phyloP scores from a whole-genome alignment of 2,329 filamentous ascomycete genomes.

The Sclerotinia spermophila region DNA sequence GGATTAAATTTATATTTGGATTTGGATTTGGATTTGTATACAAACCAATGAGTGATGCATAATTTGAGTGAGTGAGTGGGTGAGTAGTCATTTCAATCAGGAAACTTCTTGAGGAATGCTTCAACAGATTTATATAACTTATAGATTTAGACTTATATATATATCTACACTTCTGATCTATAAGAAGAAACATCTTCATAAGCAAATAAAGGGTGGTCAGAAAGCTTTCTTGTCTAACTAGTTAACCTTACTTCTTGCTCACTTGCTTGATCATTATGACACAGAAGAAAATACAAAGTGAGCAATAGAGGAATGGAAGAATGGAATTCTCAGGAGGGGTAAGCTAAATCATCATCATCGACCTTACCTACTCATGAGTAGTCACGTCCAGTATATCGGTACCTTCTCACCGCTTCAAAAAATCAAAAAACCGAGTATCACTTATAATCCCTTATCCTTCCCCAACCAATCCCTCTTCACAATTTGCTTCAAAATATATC shows the following conservation, averaged over 20 bases:
- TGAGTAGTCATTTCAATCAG: neutral
- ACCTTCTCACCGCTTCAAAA: neutral
- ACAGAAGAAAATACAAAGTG: neutral
- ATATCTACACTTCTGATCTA: neutral
- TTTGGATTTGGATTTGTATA: neutral
- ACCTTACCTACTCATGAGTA: neutral
- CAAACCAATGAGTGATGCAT: neutral
- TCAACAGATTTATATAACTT: neutral
- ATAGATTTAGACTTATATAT: no score
- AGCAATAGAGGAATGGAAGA: neutral
- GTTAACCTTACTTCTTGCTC: neutral
- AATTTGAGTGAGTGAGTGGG: neutral
- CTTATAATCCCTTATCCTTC: neutral
- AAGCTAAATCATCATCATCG: neutral
- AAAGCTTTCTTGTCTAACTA: neutral
- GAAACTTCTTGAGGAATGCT: neutral
- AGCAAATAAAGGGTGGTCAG: neutral
- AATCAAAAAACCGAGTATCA: neutral
- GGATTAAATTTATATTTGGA: neutral
- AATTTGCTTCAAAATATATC: neutral
- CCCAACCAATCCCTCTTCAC: neutral
- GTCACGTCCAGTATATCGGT: neutral
- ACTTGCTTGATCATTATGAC: neutral
- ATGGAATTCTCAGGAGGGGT: neutral
- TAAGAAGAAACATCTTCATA: neutral